Base-by-base conservation (phyloP, 768 basidiomycete species). In the Rhodotorula sphaerocarpa region DNA sequence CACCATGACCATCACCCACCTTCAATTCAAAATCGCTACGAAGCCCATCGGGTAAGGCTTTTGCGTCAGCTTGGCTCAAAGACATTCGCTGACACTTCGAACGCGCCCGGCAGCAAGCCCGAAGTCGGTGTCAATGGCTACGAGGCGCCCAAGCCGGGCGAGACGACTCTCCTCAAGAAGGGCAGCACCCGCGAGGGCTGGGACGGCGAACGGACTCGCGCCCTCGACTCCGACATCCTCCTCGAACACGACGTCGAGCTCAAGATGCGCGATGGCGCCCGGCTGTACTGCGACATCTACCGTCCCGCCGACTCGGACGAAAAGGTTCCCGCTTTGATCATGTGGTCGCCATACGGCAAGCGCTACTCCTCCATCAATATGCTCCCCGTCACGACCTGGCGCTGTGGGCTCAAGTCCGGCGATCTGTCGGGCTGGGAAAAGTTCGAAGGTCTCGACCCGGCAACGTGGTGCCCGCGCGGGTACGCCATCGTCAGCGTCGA, bases 381-480 rank as follows among this genome's bases (percentile, higher is more conserved):
- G 45, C 59, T 61, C 6, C 59, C 59, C 31, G 46, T 50, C 44
- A 52, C 51, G 28, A 61, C 59, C 10, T 61, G 59, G 59, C 28
- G 25, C 33, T 59, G 58, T 50, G 64, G 64, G 10, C 60, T 65
- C 44, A 34, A 31, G 27, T 47, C 53, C 23, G 23, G 25, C 16
- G 50, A 52, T 27, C 41, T 65, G 9, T 61, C 59, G 14, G 64
- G 64, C 27, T 65, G 56, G 43, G 58, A 65, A 33, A 65, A 65
- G 50, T 65, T 65, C 50, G 64, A 65, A 33, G 59, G 59, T 10
- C 42, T 58, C 27, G 64, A 65, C 45, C 64, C 64, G 31, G 64
- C 64, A 12, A 34, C 48, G 4, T 65, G 59, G 55, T 34, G 50
- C 42, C 58, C 58, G 30, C 57, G 64, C 34, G 64, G 64, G 3